These are phyloP conservation scores for Clonostachys sp. DNA, from an alignment of 2,329 filamentous ascomycete genomes.

Conservation along the genomic window DNA sequence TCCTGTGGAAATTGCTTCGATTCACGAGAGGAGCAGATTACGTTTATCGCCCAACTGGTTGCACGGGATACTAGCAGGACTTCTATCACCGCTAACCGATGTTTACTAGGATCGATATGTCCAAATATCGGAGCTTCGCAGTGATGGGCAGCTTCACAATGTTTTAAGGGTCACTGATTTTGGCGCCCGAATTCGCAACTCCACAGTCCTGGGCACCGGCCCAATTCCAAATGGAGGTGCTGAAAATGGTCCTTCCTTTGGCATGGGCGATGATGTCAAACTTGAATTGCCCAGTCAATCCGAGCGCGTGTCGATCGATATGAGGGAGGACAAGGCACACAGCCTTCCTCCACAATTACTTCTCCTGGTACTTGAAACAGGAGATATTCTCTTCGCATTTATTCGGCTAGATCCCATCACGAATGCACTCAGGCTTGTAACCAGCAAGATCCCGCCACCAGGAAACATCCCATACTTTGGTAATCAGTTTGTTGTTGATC, in stretches of 20 bases:
- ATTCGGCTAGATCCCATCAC: slow-evolving; percentile 29
- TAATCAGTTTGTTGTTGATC: slow-evolving; percentile 72
- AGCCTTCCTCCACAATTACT: slow-evolving; percentile 73
- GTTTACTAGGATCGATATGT: slow-evolving; percentile 64
- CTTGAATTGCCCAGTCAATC: background rate
- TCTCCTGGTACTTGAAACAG: slow-evolving; percentile 69
- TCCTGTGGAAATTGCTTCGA: no score
- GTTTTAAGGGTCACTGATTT: slow-evolving; percentile 79
- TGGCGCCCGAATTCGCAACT: slow-evolving; percentile 72
- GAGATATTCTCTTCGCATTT: slow-evolving; percentile 74
- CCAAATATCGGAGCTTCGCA: slow-evolving; percentile 71
- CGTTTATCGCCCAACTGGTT: no score
- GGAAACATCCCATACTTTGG: slow-evolving; percentile 50
- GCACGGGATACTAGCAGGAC: no score
- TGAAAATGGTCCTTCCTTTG: no score
- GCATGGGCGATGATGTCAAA: background rate
- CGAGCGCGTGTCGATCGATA: background rate
- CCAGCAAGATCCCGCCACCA: slow-evolving; percentile 7
- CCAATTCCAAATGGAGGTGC: background rate
- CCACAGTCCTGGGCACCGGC: slow-evolving; percentile 63
- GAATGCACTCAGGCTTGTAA: slow-evolving; percentile 10
- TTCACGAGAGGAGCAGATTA: no score
- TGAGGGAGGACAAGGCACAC: slow-evolving; percentile 1
- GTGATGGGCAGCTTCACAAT: slow-evolving; percentile 67
- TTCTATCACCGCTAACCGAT: background rate